A percentile compares a stretch with the other conserved stretches of the same genome.
Conservation (phyloP, 2,329 filamentous ascomycete species). For the Fusarium nurragi region DNA sequence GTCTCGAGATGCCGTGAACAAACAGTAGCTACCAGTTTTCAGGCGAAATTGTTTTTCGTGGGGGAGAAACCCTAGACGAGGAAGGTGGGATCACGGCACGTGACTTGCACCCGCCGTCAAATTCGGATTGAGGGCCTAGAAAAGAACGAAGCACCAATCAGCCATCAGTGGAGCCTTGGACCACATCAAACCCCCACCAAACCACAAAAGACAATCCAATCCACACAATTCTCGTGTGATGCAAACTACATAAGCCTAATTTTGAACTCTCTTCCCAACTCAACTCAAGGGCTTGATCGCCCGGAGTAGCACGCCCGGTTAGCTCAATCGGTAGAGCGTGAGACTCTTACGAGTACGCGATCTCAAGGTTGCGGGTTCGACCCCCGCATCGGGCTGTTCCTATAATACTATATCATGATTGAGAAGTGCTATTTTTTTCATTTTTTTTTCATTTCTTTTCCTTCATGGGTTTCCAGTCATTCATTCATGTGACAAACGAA, state of each 20-base stretch:
- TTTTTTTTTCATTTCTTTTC: not conserved
- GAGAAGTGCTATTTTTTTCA: constrained; percentile 40
- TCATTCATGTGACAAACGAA: too few species aligned
- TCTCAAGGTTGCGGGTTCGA: constrained; percentile 68
- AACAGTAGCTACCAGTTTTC: constrained; percentile 32
- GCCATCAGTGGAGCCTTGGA: not conserved
- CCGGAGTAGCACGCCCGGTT: constrained; percentile 59
- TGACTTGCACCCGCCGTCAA: constrained; percentile 35
- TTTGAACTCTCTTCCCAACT: constrained; percentile 2
- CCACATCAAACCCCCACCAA: not conserved
- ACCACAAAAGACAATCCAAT: constrained; percentile 3
- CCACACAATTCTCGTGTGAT: not conserved
- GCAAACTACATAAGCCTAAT: rapidly evolving
- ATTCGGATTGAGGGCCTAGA: not conserved
- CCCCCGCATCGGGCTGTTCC: constrained; percentile 55
- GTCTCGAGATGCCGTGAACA: constrained; percentile 51
- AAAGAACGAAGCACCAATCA: constrained; percentile 2
- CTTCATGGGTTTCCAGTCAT: too few species aligned
- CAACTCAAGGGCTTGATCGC: constrained; percentile 47
- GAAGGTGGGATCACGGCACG: constrained; percentile 44
- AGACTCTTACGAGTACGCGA: constrained; percentile 65
- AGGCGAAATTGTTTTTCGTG: constrained; percentile 39
- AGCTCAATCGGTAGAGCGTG: constrained; percentile 66
- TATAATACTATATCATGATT: constrained; percentile 48
- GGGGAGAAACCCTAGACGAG: constrained; percentile 53